These are phyloP conservation scores for Apiotrichum veenhuisii DNA, from an alignment of 1,284 basidiomycete genomes.

Conservation along the genomic window DNA sequence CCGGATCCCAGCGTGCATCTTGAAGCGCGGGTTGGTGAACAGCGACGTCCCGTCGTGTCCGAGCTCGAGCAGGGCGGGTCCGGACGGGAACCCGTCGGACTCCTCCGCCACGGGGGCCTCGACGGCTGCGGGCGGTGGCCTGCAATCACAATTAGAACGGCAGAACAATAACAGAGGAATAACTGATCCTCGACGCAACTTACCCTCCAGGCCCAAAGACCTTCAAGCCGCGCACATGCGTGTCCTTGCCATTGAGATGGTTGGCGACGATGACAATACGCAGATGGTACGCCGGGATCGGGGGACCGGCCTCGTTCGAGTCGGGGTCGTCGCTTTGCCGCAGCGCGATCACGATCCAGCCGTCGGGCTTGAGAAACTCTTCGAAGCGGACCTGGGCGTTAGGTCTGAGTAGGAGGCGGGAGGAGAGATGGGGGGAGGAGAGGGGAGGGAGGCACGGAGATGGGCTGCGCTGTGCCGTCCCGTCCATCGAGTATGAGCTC, in stretches of 20 bases:
- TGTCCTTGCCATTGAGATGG: conserved; percentile 98
- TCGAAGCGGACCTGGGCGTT: conserved; percentile 61
- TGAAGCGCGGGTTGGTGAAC: conserved; percentile 64
- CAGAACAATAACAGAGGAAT: not conserved
- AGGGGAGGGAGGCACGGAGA: not conserved
- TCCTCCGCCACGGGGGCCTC: conserved; percentile 4
- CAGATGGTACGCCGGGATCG: conserved; percentile 81
- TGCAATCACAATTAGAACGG: not conserved
- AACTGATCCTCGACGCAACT: too few species aligned
- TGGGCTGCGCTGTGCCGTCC: too few species aligned
- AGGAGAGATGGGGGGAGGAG: not conserved
- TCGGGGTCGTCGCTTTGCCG: conserved; percentile 74
- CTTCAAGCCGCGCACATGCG: conserved; percentile 85
- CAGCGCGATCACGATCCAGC: conserved; percentile 90
- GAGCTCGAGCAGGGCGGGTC: conserved; percentile 31
- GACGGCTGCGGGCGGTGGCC: not conserved
- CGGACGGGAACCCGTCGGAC: conserved; percentile 10
- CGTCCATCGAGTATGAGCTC: too few species aligned
- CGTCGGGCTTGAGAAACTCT: conserved; percentile 82
- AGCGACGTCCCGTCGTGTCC: conserved; percentile 44
- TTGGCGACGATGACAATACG: conserved; percentile 89
- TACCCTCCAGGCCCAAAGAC: conserved; percentile 81
- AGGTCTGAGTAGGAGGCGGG: not conserved
- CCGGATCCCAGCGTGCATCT: conserved; percentile 73
- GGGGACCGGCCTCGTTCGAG: conserved; percentile 61